phyloP scores from a whole-genome alignment of 2,329 filamentous ascomycete genomes.

The Verticillium klebahnii region DNA sequence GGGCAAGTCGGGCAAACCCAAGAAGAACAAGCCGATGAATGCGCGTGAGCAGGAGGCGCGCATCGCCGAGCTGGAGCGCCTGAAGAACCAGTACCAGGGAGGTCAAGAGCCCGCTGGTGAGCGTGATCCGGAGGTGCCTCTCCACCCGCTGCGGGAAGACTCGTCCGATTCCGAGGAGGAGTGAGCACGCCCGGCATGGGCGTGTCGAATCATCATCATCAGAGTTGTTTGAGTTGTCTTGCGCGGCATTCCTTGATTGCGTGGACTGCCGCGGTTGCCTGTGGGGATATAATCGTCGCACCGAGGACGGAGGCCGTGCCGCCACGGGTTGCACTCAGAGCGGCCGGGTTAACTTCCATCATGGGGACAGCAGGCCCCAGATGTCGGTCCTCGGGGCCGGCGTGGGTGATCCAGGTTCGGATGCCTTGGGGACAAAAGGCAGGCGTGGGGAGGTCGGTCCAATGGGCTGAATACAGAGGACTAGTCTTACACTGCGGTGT shows the following conservation, averaged over 20 bases:
- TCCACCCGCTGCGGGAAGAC: slow-evolving; percentile 22
- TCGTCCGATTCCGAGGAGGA: slow-evolving; percentile 45
- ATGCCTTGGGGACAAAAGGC: neutral
- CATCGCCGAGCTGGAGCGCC: slow-evolving; percentile 55
- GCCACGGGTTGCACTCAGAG: neutral
- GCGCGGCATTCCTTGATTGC: neutral
- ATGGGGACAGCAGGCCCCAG: neutral
- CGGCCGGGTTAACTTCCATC: neutral
- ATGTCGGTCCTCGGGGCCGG: neutral
- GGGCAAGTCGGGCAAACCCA: slow-evolving; percentile 44
- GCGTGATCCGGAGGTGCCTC: slow-evolving; percentile 10
- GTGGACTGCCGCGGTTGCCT: neutral
- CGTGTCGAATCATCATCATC: neutral
- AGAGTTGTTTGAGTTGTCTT: neutral
- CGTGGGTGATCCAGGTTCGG: neutral
- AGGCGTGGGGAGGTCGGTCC: neutral
- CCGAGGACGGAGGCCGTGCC: neutral
- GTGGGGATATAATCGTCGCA: neutral
- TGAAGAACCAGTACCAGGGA: slow-evolving; percentile 39
- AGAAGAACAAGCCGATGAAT: slow-evolving; percentile 74
- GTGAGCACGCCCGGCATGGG: slow-evolving; percentile 9
- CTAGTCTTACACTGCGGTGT: neutral
- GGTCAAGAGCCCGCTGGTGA: slow-evolving; percentile 23
- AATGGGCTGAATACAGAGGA: neutral
- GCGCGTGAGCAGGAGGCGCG: slow-evolving; percentile 64